Percentiles rank a stretch among this genome's conserved stretches.
These are phyloP conservation scores for Starmera stellimalicola DNA, from an alignment of 1,139 yeast genomes.

Conservation along the genomic window DNA sequence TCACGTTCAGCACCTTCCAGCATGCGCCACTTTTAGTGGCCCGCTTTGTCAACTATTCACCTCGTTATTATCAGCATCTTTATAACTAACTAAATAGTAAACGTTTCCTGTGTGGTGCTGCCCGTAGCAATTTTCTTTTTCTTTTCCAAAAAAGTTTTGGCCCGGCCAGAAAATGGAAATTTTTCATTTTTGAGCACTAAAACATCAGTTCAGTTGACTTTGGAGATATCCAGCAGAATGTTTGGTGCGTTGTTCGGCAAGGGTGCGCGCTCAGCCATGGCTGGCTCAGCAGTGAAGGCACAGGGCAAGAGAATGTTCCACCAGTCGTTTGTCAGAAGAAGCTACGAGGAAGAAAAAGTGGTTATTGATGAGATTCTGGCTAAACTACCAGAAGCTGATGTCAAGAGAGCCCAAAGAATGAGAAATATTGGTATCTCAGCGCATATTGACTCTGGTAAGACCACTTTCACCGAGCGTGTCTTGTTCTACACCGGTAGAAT, in stretches of 20 bases:
- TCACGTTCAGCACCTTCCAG: no score
- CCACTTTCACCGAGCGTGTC: constrained; percentile 96
- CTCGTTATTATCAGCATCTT: no score
- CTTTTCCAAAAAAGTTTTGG: no score
- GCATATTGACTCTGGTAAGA: constrained; percentile 94
- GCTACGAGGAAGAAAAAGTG: constrained; percentile 67
- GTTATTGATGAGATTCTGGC: constrained; percentile 49
- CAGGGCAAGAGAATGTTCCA: constrained; percentile 18
- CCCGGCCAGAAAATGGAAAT: no score
- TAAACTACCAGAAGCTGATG: constrained; percentile 48
- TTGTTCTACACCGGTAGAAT: constrained; percentile 94
- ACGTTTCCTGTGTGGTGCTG: no score
- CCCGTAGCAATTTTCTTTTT: no score
- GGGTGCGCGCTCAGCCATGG: constrained; percentile 2
- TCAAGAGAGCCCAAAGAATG: constrained; percentile 43
- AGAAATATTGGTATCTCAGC: constrained; percentile 97
- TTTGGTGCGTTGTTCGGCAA: constrained; percentile 9
- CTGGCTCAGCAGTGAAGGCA: constrained; percentile 1
- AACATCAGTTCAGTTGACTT: no score
- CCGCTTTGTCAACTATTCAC: no score
- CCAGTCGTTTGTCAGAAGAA: constrained; percentile 11
- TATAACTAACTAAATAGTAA: no score
- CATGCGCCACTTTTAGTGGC: no score
- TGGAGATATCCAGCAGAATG: constrained; percentile 11
- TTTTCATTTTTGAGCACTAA: no score